phyloP scores from a whole-genome alignment of 2,329 filamentous ascomycete genomes.

The Metarhizium sp. region DNA sequence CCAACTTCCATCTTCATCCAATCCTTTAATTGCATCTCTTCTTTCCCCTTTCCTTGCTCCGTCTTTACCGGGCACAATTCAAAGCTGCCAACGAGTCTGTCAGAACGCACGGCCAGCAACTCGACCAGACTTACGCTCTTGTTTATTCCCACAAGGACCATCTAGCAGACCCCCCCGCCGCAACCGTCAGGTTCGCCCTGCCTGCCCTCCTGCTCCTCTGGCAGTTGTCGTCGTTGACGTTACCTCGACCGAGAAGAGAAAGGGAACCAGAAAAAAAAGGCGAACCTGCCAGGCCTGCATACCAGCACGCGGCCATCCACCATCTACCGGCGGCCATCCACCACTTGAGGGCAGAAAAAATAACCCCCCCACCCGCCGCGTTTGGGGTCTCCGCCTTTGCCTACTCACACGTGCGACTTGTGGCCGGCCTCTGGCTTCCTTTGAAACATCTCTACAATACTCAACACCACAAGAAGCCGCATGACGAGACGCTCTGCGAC shows the following conservation, averaged over 20 bases:
- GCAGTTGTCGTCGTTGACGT: not conserved
- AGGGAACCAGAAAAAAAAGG: not conserved
- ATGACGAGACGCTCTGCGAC: conserved; percentile 26
- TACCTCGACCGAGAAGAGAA: not conserved
- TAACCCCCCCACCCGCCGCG: conserved; percentile 4
- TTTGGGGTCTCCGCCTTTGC: conserved; percentile 9
- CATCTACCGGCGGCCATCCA: not conserved
- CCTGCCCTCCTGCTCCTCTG: not conserved
- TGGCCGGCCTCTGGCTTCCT: conserved; percentile 3
- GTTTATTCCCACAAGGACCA: too few species aligned
- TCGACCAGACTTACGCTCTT: too few species aligned
- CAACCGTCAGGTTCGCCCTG: not conserved
- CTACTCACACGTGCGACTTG: conserved; percentile 7
- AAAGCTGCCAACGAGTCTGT: not conserved
- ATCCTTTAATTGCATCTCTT: not conserved
- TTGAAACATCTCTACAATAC: conserved; percentile 2
- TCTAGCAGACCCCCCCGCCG: not conserved
- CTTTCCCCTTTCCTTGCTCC: not conserved
- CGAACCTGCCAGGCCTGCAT: not conserved
- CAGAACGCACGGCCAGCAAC: too few species aligned
- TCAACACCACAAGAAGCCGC: conserved; percentile 19
- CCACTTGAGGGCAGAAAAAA: conserved; percentile 5
- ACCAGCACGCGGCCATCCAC: not conserved
- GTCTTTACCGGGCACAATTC: conserved; percentile 4
- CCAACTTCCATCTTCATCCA: not conserved